Base-by-base conservation (phyloP, 2,329 filamentous ascomycete species). In the Penicillium vulpinum region DNA sequence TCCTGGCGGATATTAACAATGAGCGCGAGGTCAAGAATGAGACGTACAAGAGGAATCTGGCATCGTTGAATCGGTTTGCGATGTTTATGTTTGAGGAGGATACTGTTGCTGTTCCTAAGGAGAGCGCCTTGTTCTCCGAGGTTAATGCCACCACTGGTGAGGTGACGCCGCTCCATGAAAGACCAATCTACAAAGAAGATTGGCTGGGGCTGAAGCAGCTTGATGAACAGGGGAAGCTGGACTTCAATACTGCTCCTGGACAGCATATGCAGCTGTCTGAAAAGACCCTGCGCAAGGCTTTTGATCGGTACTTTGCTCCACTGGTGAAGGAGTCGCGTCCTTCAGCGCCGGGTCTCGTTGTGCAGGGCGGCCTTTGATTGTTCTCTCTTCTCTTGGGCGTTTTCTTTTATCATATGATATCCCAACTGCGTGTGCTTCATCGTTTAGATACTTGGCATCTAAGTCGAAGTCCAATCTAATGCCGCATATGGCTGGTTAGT, bases 1-100 rank as follows among this genome's bases (percentile, higher is more conserved):
- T 95, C 75, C 80, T 99, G 9, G 94, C 93, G 10, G 93, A 97
- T 71, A 88, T 97, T 77, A 99, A 99, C 77, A 97, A 97, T 73
- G 94, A 99, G 83, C 83, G 92, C 11, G 68, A 54, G 21, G 59
- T 78, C 53, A 96, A 95, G 83, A 96, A 92, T 68, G 68, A 75
- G 35, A 81, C 77, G 13, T 99, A 97, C 74, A 86, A 83, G 70
- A 75, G 83, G 65, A 89, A 93, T 70, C 64, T 99, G 46, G 82
- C 81, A 8, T 75, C 69, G 33, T 72, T 99, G 70, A 84, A 89
- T 67, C 88, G 88, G 66, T 89, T 97, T 62, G 91, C 90, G 61
- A 90, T 97, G 89, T 92, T 90, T 72, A 79, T 96, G 75, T 99
- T 97, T 70, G 87, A 87, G 61, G 86, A 96, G 13, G 94, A 99